phyloP scores from a whole-genome alignment of 805 yeast species.

The Danielozyma ontarioensis region DNA sequence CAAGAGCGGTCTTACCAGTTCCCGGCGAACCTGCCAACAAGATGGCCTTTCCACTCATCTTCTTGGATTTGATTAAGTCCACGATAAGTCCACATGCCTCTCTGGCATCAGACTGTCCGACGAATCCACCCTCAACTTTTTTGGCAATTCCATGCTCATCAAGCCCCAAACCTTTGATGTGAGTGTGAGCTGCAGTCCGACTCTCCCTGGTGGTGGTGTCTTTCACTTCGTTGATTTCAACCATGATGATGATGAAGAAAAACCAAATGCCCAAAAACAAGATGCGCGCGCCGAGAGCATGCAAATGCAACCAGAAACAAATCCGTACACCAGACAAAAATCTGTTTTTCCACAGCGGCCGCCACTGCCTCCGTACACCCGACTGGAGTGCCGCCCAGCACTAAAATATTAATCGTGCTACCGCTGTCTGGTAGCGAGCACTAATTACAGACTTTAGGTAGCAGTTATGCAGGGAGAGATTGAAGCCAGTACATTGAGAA shows the following conservation, averaged over 20 bases:
- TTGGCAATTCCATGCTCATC: conserved; percentile 88
- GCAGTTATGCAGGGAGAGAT: no score
- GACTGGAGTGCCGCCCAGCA: neutral
- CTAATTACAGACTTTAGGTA: no score
- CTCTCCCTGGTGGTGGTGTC: conserved; percentile 48
- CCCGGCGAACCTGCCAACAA: conserved; percentile 97
- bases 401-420: no score
- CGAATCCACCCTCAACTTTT: conserved; percentile 82
- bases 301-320: neutral
- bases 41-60: conserved; percentile 94
- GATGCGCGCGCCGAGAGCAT: neutral
- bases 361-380: neutral
- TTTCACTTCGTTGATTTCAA: conserved; percentile 72
- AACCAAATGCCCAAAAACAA: neutral
- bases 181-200: conserved; percentile 95
- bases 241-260: conserved; percentile 41
- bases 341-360: neutral
- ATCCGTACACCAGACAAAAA: neutral
- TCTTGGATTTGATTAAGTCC: conserved; percentile 86
- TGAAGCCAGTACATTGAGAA: no score
- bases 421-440: no score
- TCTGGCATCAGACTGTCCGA: conserved; percentile 70
- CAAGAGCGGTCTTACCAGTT: conserved; percentile 96
- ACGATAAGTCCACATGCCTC: conserved; percentile 95
- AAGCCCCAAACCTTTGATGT: conserved; percentile 89